These are phyloP conservation scores for Biancaea sappan DNA, from an alignment of 306 rosid species.

Conservation along the genomic window DNA sequence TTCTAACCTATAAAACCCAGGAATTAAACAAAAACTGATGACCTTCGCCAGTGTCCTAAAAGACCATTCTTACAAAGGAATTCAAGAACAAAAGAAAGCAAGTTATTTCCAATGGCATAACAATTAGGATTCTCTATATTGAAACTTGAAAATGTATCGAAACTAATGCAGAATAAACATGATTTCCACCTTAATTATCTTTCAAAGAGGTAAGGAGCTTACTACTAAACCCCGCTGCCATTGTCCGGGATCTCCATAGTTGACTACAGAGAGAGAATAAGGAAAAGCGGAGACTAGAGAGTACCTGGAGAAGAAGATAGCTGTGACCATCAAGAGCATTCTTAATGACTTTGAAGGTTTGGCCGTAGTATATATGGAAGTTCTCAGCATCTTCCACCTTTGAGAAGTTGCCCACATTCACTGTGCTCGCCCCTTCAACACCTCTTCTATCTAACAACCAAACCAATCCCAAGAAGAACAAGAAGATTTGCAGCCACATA, in stretches of 20 bases:
- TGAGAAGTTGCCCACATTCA: constrained; percentile 57
- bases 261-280: neutral
- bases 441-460: constrained; percentile 38
- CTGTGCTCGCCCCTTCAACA: constrained; percentile 42
- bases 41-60: neutral
- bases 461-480: constrained; percentile 33
- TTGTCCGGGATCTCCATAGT: neutral
- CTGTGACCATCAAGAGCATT: constrained; percentile 83
- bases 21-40: constrained; percentile 17
- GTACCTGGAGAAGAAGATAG: constrained; percentile 95
- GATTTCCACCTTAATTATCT: neutral
- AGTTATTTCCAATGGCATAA: neutral
- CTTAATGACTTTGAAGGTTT: constrained; percentile 90
- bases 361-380: constrained; percentile 87
- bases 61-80: neutral
- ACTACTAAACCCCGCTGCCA: neutral
- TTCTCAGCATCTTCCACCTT: constrained; percentile 81
- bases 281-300: neutral
- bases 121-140: neutral
- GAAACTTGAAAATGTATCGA: neutral
- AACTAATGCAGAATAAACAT: neutral
- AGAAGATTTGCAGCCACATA: constrained; percentile 42
- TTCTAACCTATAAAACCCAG: neutral
- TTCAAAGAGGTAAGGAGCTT: neutral
- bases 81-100: constrained; percentile 1